phyloP scores from a whole-genome alignment of 202 grass and related monocot species.

The Zoysia matrella region DNA sequence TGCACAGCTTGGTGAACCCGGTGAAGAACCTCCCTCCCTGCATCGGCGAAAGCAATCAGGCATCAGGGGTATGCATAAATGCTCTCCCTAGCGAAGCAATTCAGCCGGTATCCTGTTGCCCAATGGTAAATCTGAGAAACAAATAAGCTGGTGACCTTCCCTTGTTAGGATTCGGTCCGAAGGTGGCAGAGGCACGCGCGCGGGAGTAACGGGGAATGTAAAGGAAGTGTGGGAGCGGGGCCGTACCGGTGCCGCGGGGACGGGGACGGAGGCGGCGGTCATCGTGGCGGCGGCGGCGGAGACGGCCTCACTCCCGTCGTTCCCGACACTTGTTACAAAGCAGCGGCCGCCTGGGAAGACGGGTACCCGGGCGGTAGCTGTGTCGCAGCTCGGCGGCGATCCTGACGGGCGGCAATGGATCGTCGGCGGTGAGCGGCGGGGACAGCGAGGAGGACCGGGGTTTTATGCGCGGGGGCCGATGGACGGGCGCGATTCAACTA shows the following conservation, averaged over 20 bases:
- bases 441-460: neutral
- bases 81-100: neutral
- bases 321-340: neutral
- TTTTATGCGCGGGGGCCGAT: neutral
- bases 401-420: neutral
- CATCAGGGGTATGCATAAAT: neutral
- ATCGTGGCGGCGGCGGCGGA: slow-evolving; percentile 13
- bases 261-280: slow-evolving; percentile 10
- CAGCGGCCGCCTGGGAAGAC: neutral
- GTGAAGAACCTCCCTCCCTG: slow-evolving; percentile 59
- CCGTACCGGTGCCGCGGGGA: slow-evolving; percentile 33
- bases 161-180: too few relatives aligned
- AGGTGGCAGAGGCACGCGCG: neutral
- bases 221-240: neutral
- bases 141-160: neutral
- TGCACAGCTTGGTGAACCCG: slow-evolving; percentile 79
- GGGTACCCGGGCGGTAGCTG: neutral
- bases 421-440: slow-evolving; percentile 22
- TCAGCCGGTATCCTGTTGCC: neutral
- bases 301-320: neutral
- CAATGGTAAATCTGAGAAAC: neutral
- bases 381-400: neutral
- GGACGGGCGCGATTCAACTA: neutral
- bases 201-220: neutral
- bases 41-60: slow-evolving; percentile 18